phyloP scores from a whole-genome alignment of 768 basidiomycete species.

The Hemileccinum rubropunctum region DNA sequence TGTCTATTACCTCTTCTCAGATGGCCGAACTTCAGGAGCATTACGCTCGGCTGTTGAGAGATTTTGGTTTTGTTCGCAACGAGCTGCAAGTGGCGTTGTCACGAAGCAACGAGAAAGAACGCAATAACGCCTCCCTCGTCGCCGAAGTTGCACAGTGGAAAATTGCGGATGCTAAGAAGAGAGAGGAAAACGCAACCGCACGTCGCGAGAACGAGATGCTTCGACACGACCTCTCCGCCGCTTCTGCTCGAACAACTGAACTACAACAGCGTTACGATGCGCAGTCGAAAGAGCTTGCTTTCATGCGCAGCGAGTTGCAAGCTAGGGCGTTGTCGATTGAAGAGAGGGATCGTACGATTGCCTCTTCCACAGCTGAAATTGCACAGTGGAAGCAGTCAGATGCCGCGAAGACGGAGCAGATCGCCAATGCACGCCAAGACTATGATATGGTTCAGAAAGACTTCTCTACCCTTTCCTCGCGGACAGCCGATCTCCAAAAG shows the following conservation, averaged over 20 bases:
- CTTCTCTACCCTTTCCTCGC: background rate
- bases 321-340: background rate
- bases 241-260: background rate
- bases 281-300: constrained; percentile 4
- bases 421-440: background rate
- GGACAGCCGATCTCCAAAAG: background rate
- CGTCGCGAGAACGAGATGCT: constrained; percentile 1
- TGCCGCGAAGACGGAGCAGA: background rate
- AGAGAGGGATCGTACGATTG: constrained; percentile 1
- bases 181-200: background rate
- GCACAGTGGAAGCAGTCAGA: background rate
- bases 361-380: background rate
- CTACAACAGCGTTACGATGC: background rate
- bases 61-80: background rate
- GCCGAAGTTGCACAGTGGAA: background rate
- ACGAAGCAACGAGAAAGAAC: background rate
- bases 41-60: background rate
- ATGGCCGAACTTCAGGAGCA: constrained; percentile 1
- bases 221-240: background rate
- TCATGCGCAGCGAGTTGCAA: background rate
- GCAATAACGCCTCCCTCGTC: background rate
- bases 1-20: constrained; percentile 1
- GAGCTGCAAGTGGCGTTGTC: background rate
- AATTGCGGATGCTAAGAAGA: background rate
- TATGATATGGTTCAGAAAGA: constrained; percentile 1